phyloP scores from a whole-genome alignment of 805 yeast genomes.

The Saturnispora besseyi region DNA sequence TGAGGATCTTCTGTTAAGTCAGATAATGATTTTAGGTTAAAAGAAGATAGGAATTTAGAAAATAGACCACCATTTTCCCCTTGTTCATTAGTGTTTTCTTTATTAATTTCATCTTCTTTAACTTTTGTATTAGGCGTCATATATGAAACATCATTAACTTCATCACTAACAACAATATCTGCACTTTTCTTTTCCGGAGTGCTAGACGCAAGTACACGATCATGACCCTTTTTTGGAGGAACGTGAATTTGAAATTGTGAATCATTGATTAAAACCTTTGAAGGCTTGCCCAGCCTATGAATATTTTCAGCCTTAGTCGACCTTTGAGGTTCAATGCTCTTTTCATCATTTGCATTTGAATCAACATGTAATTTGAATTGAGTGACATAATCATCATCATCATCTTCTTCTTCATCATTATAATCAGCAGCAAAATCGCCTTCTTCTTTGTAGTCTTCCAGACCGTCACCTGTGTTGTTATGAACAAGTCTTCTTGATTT shows the following conservation, averaged over 20 bases:
- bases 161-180: background rate
- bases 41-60: constrained; percentile 22
- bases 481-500: background rate
- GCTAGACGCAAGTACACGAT: background rate
- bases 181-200: constrained; percentile 4
- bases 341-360: background rate
- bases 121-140: background rate
- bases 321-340: background rate
- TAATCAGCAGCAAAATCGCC: background rate
- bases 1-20: constrained; percentile 10
- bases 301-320: background rate
- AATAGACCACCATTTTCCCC: constrained; percentile 20
- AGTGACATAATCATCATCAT: background rate
- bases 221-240: background rate
- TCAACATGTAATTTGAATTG: background rate
- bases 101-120: background rate
- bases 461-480: too few species aligned
- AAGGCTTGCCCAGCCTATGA: background rate
- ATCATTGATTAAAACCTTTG: constrained; percentile 1
- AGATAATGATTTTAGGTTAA: constrained; percentile 21
- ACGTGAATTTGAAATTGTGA: background rate
- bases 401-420: background rate
- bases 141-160: background rate
- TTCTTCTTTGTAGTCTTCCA: too few species aligned
- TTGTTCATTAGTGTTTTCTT: constrained; percentile 1